phyloP scores from a whole-genome alignment of 1,139 yeast genomes.

The Scheffersomyces insectosa region DNA sequence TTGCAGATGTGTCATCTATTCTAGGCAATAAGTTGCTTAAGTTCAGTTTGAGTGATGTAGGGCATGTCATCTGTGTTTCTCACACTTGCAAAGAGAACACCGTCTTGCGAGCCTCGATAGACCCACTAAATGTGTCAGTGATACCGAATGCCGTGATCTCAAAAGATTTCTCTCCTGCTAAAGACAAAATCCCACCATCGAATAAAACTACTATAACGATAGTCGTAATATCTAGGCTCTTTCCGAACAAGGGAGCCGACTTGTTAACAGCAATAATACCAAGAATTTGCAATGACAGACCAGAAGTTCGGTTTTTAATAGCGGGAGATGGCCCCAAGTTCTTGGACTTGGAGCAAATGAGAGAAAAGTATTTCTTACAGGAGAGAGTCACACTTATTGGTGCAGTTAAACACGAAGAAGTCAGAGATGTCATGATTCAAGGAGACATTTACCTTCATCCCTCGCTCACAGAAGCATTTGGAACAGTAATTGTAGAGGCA shows the following conservation, averaged over 20 bases:
- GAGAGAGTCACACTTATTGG: constrained; percentile 87
- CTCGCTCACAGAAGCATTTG: constrained; percentile 95
- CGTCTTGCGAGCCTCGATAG: constrained; percentile 79
- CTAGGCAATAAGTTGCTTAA: constrained; percentile 84
- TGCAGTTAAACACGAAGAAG: constrained; percentile 88
- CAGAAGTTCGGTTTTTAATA: constrained; percentile 72
- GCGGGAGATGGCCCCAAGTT: constrained; percentile 99
- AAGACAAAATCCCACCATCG: constrained; percentile 13
- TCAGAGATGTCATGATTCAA: constrained; percentile 85
- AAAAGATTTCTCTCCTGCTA: constrained; percentile 69
- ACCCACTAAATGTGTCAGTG: constrained; percentile 79
- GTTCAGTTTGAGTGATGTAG: constrained; percentile 82
- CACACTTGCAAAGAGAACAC: constrained; percentile 97
- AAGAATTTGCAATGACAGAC: constrained; percentile 63
- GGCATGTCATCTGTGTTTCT: constrained; percentile 92
- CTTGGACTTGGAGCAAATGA: constrained; percentile 91
- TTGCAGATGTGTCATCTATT: constrained; percentile 81
- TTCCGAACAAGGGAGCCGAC: constrained; percentile 97
- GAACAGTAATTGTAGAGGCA: constrained; percentile 96
- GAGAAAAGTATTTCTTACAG: constrained; percentile 82
- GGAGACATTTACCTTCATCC: constrained; percentile 96
- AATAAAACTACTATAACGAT: constrained; percentile 55
- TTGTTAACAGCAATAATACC: constrained; percentile 85
- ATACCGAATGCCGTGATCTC: constrained; percentile 96
- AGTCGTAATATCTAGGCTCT: constrained; percentile 87